A percentile compares a stretch with the other conserved stretches of the same genome.
Conservation (phyloP, 441 rosid genomes). For the Breynia disticha region DNA sequence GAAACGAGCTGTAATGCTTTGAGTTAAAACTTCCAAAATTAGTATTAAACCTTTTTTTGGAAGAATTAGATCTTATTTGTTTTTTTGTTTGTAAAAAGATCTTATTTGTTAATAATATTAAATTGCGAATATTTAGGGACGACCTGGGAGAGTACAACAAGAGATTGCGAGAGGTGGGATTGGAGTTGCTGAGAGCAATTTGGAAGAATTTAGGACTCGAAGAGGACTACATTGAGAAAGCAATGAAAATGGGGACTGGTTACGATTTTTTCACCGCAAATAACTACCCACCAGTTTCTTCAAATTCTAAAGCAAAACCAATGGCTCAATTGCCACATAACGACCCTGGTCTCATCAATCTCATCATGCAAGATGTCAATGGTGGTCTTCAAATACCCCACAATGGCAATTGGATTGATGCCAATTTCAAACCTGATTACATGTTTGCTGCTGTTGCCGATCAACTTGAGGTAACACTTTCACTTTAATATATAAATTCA, state of each 20-base stretch:
- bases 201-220: conserved; percentile 8
- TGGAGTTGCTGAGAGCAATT: conserved; percentile 9
- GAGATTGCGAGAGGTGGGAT: conserved; percentile 9
- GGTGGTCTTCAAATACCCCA: conserved; percentile 15
- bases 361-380: conserved; percentile 9
- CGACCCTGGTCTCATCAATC: conserved; percentile 10
- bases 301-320: background rate
- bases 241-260: conserved; percentile 9
- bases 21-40: too few species aligned
- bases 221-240: conserved; percentile 7
- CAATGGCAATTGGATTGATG: conserved; percentile 13
- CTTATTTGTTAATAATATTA: too few species aligned
- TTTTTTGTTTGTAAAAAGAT: too few species aligned
- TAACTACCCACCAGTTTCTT: conserved; percentile 6
- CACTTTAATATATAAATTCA: background rate
- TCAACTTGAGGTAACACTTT: conserved; percentile 11
- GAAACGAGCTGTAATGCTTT: too few species aligned
- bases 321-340: conserved; percentile 12
- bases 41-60: too few species aligned
- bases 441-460: conserved; percentile 13
- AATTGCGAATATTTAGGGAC: background rate
- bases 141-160: conserved; percentile 3
- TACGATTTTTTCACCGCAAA: conserved; percentile 12
- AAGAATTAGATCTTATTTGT: too few species aligned
- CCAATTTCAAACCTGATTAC: conserved; percentile 5